Evolutionary conservation across 2,329 filamentous ascomycete species (phyloP).

Genomic region (Myriosclerotinia duriaeana): DNA sequence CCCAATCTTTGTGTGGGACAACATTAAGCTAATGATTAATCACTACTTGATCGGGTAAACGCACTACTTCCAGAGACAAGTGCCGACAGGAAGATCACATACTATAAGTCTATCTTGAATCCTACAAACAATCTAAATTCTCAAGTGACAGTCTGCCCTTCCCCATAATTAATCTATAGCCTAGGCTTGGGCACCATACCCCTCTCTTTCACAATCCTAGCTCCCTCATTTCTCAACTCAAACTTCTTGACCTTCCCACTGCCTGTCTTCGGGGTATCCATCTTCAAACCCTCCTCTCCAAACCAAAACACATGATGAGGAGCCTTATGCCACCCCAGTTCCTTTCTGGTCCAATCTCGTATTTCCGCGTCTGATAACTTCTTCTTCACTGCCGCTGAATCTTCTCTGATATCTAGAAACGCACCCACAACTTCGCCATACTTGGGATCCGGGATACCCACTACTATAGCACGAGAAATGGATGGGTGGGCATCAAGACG

Average conservation of each 20-base stretch:
- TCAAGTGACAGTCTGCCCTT: background rate
- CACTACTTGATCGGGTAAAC: background rate
- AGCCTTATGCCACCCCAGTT: slow-evolving; percentile 65
- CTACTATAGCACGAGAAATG: slow-evolving; percentile 59
- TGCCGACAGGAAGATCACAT: background rate
- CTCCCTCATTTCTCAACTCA: slow-evolving; percentile 30
- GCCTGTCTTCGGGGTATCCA: slow-evolving; percentile 62
- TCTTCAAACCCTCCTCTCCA: slow-evolving; percentile 52
- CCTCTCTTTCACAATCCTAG: slow-evolving; percentile 29
- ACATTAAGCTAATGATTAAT: background rate
- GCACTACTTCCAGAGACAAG: background rate
- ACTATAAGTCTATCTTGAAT: slow-evolving; percentile 6
- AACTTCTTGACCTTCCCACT: slow-evolving; percentile 70
- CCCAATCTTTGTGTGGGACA: background rate
- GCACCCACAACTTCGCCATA: slow-evolving; percentile 68
- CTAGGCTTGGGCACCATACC: slow-evolving; percentile 11
- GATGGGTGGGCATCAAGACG: slow-evolving; percentile 58
- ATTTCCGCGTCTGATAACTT: slow-evolving; percentile 59
- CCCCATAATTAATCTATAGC: slow-evolving; percentile 4
- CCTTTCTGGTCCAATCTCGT: slow-evolving; percentile 61
- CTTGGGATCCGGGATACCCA: slow-evolving; percentile 61
- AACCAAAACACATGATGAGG: slow-evolving; percentile 76
- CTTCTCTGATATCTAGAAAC: slow-evolving; percentile 62
- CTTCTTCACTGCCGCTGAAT: slow-evolving; percentile 54
- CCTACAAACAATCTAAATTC: background rate